Evolutionary conservation across 1,284 basidiomycete species (phyloP), one percentile per base, ranked within the genome.

Genomic region (Volvariella volvacea): DNA sequence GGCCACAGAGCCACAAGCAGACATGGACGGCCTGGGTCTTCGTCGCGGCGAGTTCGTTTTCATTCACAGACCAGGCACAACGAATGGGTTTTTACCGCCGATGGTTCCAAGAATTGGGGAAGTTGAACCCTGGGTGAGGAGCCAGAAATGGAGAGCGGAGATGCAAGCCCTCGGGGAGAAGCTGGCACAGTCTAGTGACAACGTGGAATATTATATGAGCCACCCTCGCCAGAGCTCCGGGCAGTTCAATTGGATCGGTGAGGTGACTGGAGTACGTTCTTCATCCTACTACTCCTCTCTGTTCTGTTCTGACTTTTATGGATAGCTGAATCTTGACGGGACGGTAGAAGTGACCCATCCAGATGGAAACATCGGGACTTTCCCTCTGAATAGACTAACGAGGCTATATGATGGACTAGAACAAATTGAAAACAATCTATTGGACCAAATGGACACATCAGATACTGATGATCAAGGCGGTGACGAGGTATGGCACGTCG

Each of bases 11-110:
- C 59, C 71, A 19, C 62, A 68, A 38, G 52, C 64, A 50, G 51
- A 65, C 32, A 53, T 65, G 50, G 81, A 84, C 34, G 79, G 78
- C n/a, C 78, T 88, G 41, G 89, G 89, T 28, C 81, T 94, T 20
- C 77, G 81, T 39, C 74, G 88, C 17, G 89, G 91, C 9, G 89
- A 94, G 55, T 78, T 82, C 48, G 90, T 96, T 14, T 83, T 97
- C 52, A 71, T 93, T 44, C 83, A 88, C 61, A 65, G 65, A 6
- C 70, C 73, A 50, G 80, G 76, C 15, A 66, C 68, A 22, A 80
- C 75, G 12, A 92, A 90, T 55, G 87, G 87, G n/a, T 73, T 73
- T 25, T 58, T 69, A 31, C 59, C 66, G 9, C 85, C 87, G 1
- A 66, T 72, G 48, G 80, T 92, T 39, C 87, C 89, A 3, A 71